phyloP scores from a whole-genome alignment of 495 filamentous ascomycete genomes.

The Lasiosphaeria miniovina region DNA sequence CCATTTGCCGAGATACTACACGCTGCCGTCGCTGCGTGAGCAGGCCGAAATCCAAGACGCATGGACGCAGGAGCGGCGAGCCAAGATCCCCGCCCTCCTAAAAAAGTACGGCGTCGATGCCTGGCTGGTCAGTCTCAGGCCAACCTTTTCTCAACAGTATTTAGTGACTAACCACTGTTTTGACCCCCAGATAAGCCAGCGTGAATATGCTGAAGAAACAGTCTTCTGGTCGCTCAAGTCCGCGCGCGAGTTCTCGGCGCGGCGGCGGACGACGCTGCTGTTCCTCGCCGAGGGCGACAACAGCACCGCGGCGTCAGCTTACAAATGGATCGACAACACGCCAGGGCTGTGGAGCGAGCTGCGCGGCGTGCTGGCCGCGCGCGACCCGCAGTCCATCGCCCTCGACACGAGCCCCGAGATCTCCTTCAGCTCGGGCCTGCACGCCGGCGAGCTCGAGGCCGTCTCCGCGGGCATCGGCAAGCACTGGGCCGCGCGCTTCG shows the following conservation, averaged over 20 bases:
- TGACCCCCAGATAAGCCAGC: conserved; percentile 41
- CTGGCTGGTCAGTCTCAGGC: conserved; percentile 38
- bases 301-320: conserved; percentile 18
- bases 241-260: conserved; percentile 42
- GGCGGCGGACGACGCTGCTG: conserved; percentile 42
- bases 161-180: neutral
- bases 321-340: conserved; percentile 47
- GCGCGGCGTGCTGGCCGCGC: conserved; percentile 25
- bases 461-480: conserved; percentile 31
- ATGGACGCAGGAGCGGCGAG: conserved; percentile 40
- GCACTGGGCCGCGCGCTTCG: conserved; percentile 35
- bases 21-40: conserved; percentile 39
- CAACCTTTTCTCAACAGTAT: neutral
- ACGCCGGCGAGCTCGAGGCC: conserved; percentile 40
- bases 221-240: conserved; percentile 48
- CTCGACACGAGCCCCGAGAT: conserved; percentile 40
- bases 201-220: conserved; percentile 49
- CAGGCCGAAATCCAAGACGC: conserved; percentile 40
- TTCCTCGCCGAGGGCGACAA: conserved; percentile 36
- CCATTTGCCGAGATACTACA: conserved; percentile 31
- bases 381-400: conserved; percentile 35
- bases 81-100: conserved; percentile 37
- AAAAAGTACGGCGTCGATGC: conserved; percentile 45
- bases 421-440: conserved; percentile 42
- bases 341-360: conserved; percentile 36